Base-by-base conservation (phyloP, 768 basidiomycete genomes). In the Podaxis rugospora region DNA sequence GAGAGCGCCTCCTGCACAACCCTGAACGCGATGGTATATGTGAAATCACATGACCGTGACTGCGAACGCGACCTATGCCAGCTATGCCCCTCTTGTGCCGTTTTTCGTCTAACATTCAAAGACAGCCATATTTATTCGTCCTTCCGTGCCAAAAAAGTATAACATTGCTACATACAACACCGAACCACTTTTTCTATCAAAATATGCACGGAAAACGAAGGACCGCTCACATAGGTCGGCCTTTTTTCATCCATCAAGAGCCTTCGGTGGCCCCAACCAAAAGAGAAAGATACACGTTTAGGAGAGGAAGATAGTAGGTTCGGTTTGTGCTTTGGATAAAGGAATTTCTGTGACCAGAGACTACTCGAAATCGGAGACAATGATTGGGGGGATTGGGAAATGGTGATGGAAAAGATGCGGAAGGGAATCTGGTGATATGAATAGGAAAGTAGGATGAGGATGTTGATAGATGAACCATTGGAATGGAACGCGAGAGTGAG, bases 41-140 rank as follows among this genome's bases (percentile, higher is more conserved):
- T 1, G 6, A 6, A 18, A 52, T 59, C 59, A 60, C 59, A 53
- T 60, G 57, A 51, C 51, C 28, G 37, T 59, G 50, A 51, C 57
- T 14, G 16, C 16, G 25, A 3, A 14, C 42, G 18, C 42, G 18
- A 44, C 42, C 2, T 42, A 14, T 9, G 42, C 21, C 21, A 21
- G 27, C 27, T 28, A 28, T 28, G 27, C 5, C 27, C 27, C 27
- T 28, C 27, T 5, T 42, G 42, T 18, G 42, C 18, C 18, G 7
- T n/a, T 10, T 10, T n/a, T 40, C 39, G 39, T 40, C 21, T 21
- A 21, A 21, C 21, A 21, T 21, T 21, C 21, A 21, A 16, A 44
- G 14, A 4, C 21, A 32, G 2, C 10, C 16, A 42, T 14, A 37
- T 50, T 36, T 53, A 35, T 7, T 35, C 7, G 10, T 27, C 27